A percentile compares a stretch with the other conserved stretches of the same genome.
phyloP scores from a whole-genome alignment of 352 stramenopile species.

The Pythium rishiriense region DNA sequence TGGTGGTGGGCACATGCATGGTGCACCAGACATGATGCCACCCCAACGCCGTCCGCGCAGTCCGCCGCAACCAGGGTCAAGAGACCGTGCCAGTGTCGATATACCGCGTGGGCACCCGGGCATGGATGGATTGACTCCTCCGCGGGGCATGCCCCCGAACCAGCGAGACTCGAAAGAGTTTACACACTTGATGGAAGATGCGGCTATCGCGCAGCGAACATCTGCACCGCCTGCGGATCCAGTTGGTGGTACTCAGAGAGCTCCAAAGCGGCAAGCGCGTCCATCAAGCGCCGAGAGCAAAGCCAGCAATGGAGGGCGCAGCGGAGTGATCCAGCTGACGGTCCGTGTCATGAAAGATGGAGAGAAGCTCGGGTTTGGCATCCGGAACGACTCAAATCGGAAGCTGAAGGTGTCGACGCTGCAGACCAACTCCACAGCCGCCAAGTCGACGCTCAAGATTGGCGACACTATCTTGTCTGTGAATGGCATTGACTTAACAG shows the following conservation, averaged over 20 bases:
- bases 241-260: neutral
- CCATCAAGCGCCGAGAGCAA: constrained; percentile 13
- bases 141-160: neutral
- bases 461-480: constrained; percentile 72
- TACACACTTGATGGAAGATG: constrained; percentile 9
- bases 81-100: neutral
- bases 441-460: constrained; percentile 44
- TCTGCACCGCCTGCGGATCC: neutral
- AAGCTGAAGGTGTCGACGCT: constrained; percentile 62
- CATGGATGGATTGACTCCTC: neutral
- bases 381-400: constrained; percentile 57
- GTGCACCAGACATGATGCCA: neutral
- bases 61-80: neutral
- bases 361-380: constrained; percentile 64
- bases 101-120: neutral
- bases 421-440: constrained; percentile 40
- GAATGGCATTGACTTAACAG: constrained; percentile 54
- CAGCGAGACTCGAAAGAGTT: constrained; percentile 7
- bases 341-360: constrained; percentile 53
- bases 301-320: constrained; percentile 7
- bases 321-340: constrained; percentile 29
- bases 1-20: neutral
- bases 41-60: constrained; percentile 2
- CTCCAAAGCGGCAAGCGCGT: neutral
- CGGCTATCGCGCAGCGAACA: neutral